Base-by-base conservation (phyloP, 2,329 filamentous ascomycete genomes). In the Colletotrichum siamense region DNA sequence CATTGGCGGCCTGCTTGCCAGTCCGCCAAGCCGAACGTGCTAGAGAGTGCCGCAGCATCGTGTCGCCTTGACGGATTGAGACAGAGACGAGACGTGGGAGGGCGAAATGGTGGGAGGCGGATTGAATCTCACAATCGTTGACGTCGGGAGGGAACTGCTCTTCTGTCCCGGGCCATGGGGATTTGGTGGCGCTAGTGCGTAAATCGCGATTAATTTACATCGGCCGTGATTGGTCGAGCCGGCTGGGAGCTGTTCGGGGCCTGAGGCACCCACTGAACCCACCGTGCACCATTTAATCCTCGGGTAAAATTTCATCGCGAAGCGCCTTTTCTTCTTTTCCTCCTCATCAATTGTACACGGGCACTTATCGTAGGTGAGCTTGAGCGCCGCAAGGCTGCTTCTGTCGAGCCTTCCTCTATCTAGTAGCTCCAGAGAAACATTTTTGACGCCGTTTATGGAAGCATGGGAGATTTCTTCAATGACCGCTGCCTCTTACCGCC, bases 301-400 rank as follows among this genome's bases (percentile, higher is more conserved):
- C 34, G 49, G 62, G 62, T 62, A 78, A 78, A 78, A 63, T 76
- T 77, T 67, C 26, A 26, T 10, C 16, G 71, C 70, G 77, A 73
- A 68, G 69, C 81, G 81, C 77, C 77, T 79, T 77, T 79, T 81
- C 80, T 81, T 83, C 84, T 83, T 82, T 86, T 84, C 84, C 87
- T 86, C 83, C 83, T 83, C 83, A 82, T 85, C 87, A 87, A 92
- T 92, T 93, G 92, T 93, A 92, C 89, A 88, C 87, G 91, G 84
- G 89, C 91, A 92, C 89, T 92, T 94, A 93, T 94, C 93, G 92
- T 94, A 91, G 92, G 92, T 91, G 88, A 89, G 88, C 91, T 92
- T 90, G 91, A 83, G 87, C 87, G 78, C 83, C 83, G 81, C 80
- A 80, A 82, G 84, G 82, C 82, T 81, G 81, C 82, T 86, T 87